These are phyloP conservation scores for Blyttiomyces sp. DNA, from an alignment of 371 early-diverging fungal genomes.

Conservation along the genomic window DNA sequence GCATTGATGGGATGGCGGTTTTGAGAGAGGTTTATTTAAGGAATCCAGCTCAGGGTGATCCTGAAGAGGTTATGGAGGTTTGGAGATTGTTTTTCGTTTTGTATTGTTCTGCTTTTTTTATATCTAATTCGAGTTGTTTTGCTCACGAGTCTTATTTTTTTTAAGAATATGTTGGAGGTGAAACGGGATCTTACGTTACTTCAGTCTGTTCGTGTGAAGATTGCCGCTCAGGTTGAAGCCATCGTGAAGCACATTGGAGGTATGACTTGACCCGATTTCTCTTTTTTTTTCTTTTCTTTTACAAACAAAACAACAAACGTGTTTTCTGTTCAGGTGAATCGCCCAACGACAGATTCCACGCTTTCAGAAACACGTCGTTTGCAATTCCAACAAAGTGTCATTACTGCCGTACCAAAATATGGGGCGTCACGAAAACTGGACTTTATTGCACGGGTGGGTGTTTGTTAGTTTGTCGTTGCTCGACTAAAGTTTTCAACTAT, in stretches of 20 bases:
- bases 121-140: neutral
- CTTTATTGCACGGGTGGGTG: conserved; percentile 28
- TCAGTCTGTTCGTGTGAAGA: conserved; percentile 27
- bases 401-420: conserved; percentile 38
- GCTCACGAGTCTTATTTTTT: neutral
- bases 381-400: conserved; percentile 39
- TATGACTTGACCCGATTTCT: neutral
- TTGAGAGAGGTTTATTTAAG: conserved; percentile 46
- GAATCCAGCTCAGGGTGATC: conserved; percentile 36
- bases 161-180: conserved; percentile 33
- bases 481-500: neutral
- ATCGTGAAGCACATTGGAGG: conserved; percentile 32
- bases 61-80: conserved; percentile 30
- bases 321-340: conserved; percentile 4
- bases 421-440: conserved; percentile 42
- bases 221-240: conserved; percentile 33
- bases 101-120: neutral
- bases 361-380: conserved; percentile 30
- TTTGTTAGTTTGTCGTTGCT: neutral
- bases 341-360: conserved; percentile 20
- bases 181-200: conserved; percentile 37
- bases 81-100: neutral
- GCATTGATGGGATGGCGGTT: conserved; percentile 47
- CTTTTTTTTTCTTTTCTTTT: neutral
- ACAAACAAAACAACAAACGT: neutral